Percentiles rank a stretch among this genome's conserved stretches.
Evolutionary conservation across 2,329 filamentous ascomycete species (phyloP).

Genomic region (Podosphaera fusca): DNA sequence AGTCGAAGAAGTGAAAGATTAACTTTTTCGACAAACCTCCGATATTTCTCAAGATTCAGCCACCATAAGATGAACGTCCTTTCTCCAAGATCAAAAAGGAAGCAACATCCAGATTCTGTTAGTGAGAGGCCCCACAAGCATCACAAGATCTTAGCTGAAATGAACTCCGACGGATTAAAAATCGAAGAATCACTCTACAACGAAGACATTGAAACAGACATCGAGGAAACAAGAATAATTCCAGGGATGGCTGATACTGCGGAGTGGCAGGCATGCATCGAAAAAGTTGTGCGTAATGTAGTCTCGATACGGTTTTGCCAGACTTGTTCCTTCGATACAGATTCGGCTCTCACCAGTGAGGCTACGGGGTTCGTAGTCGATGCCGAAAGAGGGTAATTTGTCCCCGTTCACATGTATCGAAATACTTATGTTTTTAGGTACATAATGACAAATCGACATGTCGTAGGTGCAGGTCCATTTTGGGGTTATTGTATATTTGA

Average conservation of each 20-base stretch:
- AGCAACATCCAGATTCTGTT: slow-evolving; percentile 12
- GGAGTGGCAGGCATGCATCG: slow-evolving; percentile 91
- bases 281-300: slow-evolving; percentile 80
- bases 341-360: slow-evolving; percentile 77
- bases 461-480: slow-evolving; percentile 86
- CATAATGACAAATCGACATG: slow-evolving; percentile 74
- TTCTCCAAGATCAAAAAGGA: slow-evolving; percentile 15
- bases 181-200: slow-evolving; percentile 14
- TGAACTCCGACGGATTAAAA: slow-evolving; percentile 16
- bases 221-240: slow-evolving; percentile 17
- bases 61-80: slow-evolving; percentile 11
- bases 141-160: slow-evolving; percentile 14
- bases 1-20: neutral
- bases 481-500: slow-evolving; percentile 98
- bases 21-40: neutral
- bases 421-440: slow-evolving; percentile 23
- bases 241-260: slow-evolving; percentile 31
- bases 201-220: slow-evolving; percentile 13
- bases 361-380: slow-evolving; percentile 96
- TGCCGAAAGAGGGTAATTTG: slow-evolving; percentile 48
- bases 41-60: neutral
- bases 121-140: slow-evolving; percentile 16
- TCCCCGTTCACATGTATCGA: neutral
- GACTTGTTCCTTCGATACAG: slow-evolving; percentile 96
- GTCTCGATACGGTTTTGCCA: slow-evolving; percentile 99